These are phyloP conservation scores for Metschnikowia cubensis DNA, from an alignment of 805 yeast genomes.

Conservation along the genomic window DNA sequence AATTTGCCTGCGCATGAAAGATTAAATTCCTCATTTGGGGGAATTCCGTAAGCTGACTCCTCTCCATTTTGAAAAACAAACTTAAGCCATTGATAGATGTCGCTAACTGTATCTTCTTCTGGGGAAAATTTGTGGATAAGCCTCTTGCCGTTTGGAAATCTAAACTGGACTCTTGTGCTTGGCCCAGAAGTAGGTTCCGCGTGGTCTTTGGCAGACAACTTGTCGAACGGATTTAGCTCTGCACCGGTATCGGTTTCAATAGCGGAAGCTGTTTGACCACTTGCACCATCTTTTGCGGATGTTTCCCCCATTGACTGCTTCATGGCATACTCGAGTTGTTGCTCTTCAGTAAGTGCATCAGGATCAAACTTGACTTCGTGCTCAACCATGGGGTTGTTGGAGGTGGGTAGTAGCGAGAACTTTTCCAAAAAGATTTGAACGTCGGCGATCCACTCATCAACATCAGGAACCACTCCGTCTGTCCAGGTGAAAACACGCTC, in stretches of 20 bases:
- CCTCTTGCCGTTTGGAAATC: constrained; percentile 84
- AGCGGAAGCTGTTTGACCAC: constrained; percentile 23
- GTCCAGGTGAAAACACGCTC: constrained; percentile 80
- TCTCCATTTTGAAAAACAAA: constrained; percentile 43
- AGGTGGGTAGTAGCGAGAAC: constrained; percentile 61
- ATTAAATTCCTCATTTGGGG: constrained; percentile 29
- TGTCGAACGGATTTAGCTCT: constrained; percentile 41
- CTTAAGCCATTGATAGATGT: constrained; percentile 66
- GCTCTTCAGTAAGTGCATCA: constrained; percentile 70
- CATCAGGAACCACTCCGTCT: constrained; percentile 54
- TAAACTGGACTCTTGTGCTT: constrained; percentile 77
- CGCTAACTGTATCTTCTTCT: constrained; percentile 50
- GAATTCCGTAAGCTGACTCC: constrained; percentile 49
- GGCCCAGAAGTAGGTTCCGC: constrained; percentile 62
- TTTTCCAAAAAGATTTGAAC: constrained; percentile 62
- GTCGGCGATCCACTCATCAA: constrained; percentile 59
- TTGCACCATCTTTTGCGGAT: constrained; percentile 6
- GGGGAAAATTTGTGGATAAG: constrained; percentile 64
- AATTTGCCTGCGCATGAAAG: constrained; percentile 33
- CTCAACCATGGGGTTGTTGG: constrained; percentile 60
- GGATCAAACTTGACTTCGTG: constrained; percentile 62
- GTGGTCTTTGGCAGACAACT: constrained; percentile 48
- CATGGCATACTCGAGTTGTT: constrained; percentile 75
- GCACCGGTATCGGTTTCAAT: constrained; percentile 16
- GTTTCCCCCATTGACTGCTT: constrained; percentile 51